Evolutionary conservation across 805 yeast genomes (phyloP).

Genomic region (Komagataella ulmi): DNA sequence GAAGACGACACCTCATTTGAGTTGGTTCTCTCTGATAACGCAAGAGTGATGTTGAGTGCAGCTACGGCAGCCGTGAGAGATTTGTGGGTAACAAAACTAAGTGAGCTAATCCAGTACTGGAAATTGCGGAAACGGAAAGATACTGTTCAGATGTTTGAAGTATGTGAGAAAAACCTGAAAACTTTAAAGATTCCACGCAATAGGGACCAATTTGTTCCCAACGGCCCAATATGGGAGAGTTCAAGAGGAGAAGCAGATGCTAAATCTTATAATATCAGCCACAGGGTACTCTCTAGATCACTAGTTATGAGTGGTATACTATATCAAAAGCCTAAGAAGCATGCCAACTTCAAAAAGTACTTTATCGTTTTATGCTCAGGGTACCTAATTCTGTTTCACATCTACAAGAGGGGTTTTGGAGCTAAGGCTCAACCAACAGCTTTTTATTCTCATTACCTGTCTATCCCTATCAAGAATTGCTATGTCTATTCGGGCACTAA

Average conservation of each 20-base stretch:
- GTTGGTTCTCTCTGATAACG: slow-evolving; percentile 32
- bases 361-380: slow-evolving; percentile 64
- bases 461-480: slow-evolving; percentile 52
- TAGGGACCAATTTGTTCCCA: slow-evolving; percentile 34
- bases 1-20: slow-evolving; percentile 36
- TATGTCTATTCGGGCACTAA: slow-evolving; percentile 65
- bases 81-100: slow-evolving; percentile 53
- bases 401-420: slow-evolving; percentile 23
- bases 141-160: slow-evolving; percentile 16
- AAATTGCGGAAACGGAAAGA: slow-evolving; percentile 26
- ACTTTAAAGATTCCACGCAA: slow-evolving; percentile 17
- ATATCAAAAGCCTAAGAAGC: slow-evolving; percentile 59
- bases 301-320: slow-evolving; percentile 53
- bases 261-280: slow-evolving; percentile 36
- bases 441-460: slow-evolving; percentile 36
- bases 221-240: slow-evolving; percentile 37
- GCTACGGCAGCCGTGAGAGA: slow-evolving; percentile 32
- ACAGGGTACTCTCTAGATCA: slow-evolving; percentile 44
- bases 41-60: slow-evolving; percentile 40
- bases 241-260: slow-evolving; percentile 42
- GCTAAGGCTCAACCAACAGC: slow-evolving; percentile 23
- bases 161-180: slow-evolving; percentile 31
- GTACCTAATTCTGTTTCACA: slow-evolving; percentile 41
- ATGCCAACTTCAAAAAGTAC: slow-evolving; percentile 46
- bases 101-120: slow-evolving; percentile 46